Base-by-base conservation (phyloP, 2,329 filamentous ascomycete genomes). In the Cladosporium sp. region DNA sequence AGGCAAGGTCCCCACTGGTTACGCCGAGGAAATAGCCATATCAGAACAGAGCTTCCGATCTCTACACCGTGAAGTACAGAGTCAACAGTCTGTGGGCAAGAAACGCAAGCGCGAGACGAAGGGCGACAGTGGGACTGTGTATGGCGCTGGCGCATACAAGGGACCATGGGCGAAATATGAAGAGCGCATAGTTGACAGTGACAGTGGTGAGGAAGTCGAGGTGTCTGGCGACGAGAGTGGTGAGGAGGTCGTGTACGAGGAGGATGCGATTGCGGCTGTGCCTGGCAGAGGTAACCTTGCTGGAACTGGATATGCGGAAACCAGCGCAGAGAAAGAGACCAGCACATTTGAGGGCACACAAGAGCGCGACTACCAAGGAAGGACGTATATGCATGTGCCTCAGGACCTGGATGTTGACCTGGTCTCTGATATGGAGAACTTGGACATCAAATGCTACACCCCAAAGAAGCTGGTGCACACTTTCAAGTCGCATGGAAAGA, bases 311-410 rank as follows among this genome's bases (percentile, higher is more conserved):
- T 81, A 81, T 63, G 73, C 72, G 37, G 73, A 78, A 58, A 73
- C 72, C n/a, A 74, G 75, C 55, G 73, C 72, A 0, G 74, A 73
- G 49, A 75, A 74, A 51, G 94, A 99, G 77, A 94, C 88, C 55
- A 92, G 88, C 43, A 87, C 86, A 45, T 99, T 97, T 76, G 89
- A 96, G 69, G 94, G 92, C 62, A 82, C 83, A 40, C 81, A 89
- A 70, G 80, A 94, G 75, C 88, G 87, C 78, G 94, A 99, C 73
- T 99, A 99, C 77, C 89, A 95, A 73, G 94, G 94, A 50, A 83
- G 94, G 64, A 96, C 93, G 36, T 99, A 96, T 73, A 97, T 99
- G 93, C 94, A 99, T 75, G 82, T 97, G 47, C 94, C 94, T 3
- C 92, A 91, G 73, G 92, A 96, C 72, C 78, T 96, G 75, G 90